Evolutionary conservation across 2,329 filamentous ascomycete genomes (phyloP).

Genomic region (Amphichorda felina): DNA sequence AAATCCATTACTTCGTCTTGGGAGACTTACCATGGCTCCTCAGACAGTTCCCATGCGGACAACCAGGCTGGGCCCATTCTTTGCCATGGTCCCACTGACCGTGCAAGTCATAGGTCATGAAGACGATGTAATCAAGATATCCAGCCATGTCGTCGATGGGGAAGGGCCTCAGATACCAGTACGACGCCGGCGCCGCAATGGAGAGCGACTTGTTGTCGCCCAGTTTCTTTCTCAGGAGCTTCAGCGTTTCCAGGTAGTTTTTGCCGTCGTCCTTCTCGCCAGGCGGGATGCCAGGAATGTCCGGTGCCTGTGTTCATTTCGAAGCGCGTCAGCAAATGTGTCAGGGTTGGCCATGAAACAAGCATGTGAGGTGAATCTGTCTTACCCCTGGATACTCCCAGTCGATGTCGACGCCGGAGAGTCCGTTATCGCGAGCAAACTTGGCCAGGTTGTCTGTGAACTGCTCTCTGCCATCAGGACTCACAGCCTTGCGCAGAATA

Average conservation of each 20-base stretch:
- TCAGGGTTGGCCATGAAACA: constrained; percentile 6
- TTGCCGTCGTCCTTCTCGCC: constrained; percentile 5
- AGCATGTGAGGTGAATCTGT: constrained; percentile 18
- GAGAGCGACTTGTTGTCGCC: constrained; percentile 8
- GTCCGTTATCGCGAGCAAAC: too few species aligned
- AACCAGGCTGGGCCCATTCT: constrained; percentile 10
- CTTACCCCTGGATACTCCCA: constrained; percentile 7
- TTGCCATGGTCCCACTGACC: constrained; percentile 19
- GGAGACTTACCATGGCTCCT: constrained; percentile 16
- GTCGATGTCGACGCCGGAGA: constrained; percentile 8
- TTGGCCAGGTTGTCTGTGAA: constrained; percentile 17
- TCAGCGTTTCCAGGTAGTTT: constrained; percentile 7
- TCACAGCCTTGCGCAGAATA: constrained; percentile 16
- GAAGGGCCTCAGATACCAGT: constrained; percentile 12
- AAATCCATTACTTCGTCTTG: too few species aligned
- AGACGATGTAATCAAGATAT: constrained; percentile 6
- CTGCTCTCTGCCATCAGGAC: constrained; percentile 19
- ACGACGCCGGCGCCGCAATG: constrained; percentile 8
- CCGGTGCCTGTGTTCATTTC: too few species aligned
- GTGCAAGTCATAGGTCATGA: constrained; percentile 6
- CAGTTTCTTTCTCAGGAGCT: constrained; percentile 1
- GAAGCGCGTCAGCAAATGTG: too few species aligned
- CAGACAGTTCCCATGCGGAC: constrained; percentile 18
- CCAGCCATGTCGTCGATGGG: constrained; percentile 3
- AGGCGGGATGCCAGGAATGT: constrained; percentile 13